phyloP scores from a whole-genome alignment of 306 rosid genomes.

The Trifolium pratense region DNA sequence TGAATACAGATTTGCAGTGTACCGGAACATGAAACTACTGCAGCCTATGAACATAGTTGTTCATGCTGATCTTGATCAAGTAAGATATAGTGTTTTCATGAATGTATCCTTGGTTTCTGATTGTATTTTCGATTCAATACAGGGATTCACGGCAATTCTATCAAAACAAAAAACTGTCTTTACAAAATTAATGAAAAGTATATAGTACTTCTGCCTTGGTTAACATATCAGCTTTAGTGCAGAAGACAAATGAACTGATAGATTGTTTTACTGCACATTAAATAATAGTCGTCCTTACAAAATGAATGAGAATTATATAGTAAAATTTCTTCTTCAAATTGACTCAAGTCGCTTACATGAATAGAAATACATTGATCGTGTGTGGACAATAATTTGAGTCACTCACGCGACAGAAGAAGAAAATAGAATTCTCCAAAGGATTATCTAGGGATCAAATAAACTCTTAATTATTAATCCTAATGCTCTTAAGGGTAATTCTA shows the following conservation, averaged over 20 bases:
- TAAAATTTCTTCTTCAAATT: background rate
- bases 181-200: background rate
- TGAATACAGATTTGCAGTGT: slow-evolving; percentile 39
- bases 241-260: background rate
- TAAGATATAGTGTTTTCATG: background rate
- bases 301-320: background rate
- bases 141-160: background rate
- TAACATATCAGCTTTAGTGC: background rate
- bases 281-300: no score
- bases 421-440: no score
- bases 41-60: slow-evolving; percentile 22
- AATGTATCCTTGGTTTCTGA: background rate
- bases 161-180: background rate
- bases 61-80: slow-evolving; percentile 23
- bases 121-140: slow-evolving; percentile 9
- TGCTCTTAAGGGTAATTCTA: no score
- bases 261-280: background rate
- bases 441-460: no score
- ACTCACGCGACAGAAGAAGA: no score
- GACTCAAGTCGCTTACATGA: background rate
- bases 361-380: no score
- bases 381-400: no score
- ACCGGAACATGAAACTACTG: slow-evolving; percentile 42
- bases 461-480: no score
- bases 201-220: background rate